Conservation (phyloP, 2,329 filamentous ascomycete species). For the Pseudogymnoascus sp. region DNA sequence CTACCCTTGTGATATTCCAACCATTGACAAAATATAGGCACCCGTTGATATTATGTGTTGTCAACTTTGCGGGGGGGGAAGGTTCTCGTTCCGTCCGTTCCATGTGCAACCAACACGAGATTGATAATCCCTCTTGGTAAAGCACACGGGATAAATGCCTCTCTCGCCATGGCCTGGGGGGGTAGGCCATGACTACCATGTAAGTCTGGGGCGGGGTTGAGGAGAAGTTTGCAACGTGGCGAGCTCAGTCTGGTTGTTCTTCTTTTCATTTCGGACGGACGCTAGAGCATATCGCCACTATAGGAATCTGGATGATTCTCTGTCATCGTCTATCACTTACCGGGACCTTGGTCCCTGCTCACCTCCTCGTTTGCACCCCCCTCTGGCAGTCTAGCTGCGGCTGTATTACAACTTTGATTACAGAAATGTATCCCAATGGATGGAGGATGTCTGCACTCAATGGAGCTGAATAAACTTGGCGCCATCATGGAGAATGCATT, state of each 20-base stretch:
- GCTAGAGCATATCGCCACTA: constrained; percentile 5
- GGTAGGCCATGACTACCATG: background rate
- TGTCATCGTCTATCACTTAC: constrained; percentile 1
- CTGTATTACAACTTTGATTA: background rate
- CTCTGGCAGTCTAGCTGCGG: background rate
- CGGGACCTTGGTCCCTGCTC: background rate
- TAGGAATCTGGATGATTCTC: constrained; percentile 5
- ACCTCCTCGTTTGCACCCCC: background rate
- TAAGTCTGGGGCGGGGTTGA: constrained; percentile 1
- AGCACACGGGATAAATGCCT: constrained; percentile 7
- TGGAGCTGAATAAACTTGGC: background rate
- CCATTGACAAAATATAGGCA: constrained; percentile 8
- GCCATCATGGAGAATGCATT: background rate
- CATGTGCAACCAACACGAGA: constrained; percentile 6
- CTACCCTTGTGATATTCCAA: constrained; percentile 5
- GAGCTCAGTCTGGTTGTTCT: constrained; percentile 4
- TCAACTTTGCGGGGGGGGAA: background rate
- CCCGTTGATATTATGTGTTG: constrained; percentile 5
- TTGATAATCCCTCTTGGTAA: constrained; percentile 7
- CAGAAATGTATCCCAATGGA: background rate
- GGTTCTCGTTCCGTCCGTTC: background rate
- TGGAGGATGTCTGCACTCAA: background rate
- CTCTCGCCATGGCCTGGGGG: background rate
- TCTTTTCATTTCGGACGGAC: background rate
- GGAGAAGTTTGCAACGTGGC: constrained; percentile 1